Conservation (phyloP, 2,329 filamentous ascomycete genomes). For the Hypoxylon sp. region DNA sequence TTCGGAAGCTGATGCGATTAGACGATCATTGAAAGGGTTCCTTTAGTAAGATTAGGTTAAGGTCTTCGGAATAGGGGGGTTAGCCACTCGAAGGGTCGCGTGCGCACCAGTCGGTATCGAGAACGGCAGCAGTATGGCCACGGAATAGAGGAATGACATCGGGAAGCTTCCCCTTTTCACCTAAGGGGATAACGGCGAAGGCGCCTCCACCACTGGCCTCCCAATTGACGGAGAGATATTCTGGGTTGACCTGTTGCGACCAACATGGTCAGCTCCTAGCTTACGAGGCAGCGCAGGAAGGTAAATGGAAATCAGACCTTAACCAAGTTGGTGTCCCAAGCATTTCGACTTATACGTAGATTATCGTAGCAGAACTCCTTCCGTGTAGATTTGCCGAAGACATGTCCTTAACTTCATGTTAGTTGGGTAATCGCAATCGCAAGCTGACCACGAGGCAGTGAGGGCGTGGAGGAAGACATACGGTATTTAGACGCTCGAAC, state of each 20-base stretch:
- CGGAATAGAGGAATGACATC: conserved; percentile 96
- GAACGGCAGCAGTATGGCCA: conserved; percentile 93
- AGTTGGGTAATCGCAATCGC: conserved; percentile 49
- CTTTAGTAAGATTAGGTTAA: conserved; percentile 63
- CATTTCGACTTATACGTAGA: conserved; percentile 95
- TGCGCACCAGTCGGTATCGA: conserved; percentile 94
- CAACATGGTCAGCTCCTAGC: conserved; percentile 38
- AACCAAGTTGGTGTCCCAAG: conserved; percentile 98
- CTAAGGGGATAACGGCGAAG: conserved; percentile 93
- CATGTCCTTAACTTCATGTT: conserved; percentile 78
- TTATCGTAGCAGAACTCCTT: conserved; percentile 99
- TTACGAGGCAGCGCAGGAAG: conserved; percentile 26
- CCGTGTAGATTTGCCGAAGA: conserved; percentile 95
- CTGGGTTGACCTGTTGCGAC: conserved; percentile 83
- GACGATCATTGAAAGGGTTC: conserved; percentile 95
- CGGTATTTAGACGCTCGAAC: conserved; percentile 79
- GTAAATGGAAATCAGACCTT: conserved; percentile 73
- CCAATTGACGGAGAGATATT: conserved; percentile 98
- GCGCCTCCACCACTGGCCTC: conserved; percentile 95
- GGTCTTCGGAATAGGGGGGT: conserved; percentile 35
- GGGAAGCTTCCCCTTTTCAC: conserved; percentile 90
- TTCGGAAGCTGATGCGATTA: conserved; percentile 94
- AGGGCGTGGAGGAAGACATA: conserved; percentile 59
- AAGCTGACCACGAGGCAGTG: conserved; percentile 29
- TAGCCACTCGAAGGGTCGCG: conserved; percentile 43